Evolutionary conservation across 352 stramenopile species (phyloP).

Genomic region (Pythium vanterpoolii): DNA sequence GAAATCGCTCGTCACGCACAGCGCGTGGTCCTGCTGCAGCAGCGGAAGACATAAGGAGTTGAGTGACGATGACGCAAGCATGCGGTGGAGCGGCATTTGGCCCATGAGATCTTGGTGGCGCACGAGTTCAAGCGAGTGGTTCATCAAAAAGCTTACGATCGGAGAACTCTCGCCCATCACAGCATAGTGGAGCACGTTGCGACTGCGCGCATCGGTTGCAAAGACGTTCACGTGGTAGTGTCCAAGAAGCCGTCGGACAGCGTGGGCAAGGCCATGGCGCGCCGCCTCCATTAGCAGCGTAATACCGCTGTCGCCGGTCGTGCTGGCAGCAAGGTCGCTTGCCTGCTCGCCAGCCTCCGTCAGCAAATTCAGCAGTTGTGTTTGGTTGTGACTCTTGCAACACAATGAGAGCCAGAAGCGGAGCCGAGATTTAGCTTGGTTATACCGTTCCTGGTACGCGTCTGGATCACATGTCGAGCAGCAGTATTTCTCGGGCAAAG

Average conservation of each 20-base stretch:
- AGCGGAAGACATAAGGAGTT: conserved; percentile 45
- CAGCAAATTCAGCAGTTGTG: conserved; percentile 50
- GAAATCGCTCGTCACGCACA: conserved; percentile 48
- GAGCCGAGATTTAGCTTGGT: conserved; percentile 27
- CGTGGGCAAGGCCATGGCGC: conserved; percentile 33
- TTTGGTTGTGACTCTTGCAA: conserved; percentile 53
- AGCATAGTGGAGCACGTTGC: conserved; percentile 55
- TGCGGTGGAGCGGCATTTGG: conserved; percentile 50
- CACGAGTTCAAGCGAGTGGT: conserved; percentile 38
- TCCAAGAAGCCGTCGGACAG: conserved; percentile 40
- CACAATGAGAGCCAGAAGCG: conserved; percentile 68
- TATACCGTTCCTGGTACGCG: conserved; percentile 29
- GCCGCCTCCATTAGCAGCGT: conserved; percentile 57
- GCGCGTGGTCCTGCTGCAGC: conserved; percentile 26
- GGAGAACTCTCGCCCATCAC: conserved; percentile 33
- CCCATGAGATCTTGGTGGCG: conserved; percentile 50
- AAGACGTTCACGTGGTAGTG: conserved; percentile 46
- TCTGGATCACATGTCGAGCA: conserved; percentile 49
- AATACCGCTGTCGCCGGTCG: background rate
- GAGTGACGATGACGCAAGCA: conserved; percentile 45
- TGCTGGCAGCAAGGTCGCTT: background rate
- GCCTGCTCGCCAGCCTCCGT: conserved; percentile 19
- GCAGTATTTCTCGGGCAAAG: conserved; percentile 26
- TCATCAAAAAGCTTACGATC: conserved; percentile 40
- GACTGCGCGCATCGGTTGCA: conserved; percentile 39